Evolutionary conservation across 768 basidiomycete species (phyloP).

Genomic region (Leccinum variicolor): DNA sequence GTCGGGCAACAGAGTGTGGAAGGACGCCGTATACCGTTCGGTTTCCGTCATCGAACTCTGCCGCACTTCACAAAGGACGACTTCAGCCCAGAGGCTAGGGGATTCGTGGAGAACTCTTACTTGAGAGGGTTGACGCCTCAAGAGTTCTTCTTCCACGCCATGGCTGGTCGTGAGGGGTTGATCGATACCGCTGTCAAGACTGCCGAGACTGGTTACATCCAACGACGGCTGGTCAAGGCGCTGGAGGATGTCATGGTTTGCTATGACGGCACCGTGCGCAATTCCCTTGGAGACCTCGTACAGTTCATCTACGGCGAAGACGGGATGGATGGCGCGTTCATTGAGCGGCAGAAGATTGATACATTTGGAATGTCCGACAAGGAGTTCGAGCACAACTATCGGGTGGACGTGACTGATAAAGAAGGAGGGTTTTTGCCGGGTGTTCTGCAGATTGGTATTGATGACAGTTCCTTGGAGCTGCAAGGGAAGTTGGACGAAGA

Average conservation of each 20-base stretch:
- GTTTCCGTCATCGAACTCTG: slow-evolving; percentile 93
- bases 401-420: slow-evolving; percentile 91
- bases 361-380: slow-evolving; percentile 78
- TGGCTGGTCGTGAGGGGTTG: slow-evolving; percentile 98
- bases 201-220: slow-evolving; percentile 98
- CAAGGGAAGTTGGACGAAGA: slow-evolving; percentile 85
- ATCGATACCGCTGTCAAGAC: slow-evolving; percentile 99
- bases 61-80: slow-evolving; percentile 99
- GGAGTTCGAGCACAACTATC: slow-evolving; percentile 88
- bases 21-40: slow-evolving; percentile 97
- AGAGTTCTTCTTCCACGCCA: slow-evolving; percentile 99
- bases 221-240: slow-evolving; percentile 96
- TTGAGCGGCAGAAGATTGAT: slow-evolving; percentile 93
- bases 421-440: slow-evolving; percentile 75
- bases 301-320: slow-evolving; percentile 99
- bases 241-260: slow-evolving; percentile 96
- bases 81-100: slow-evolving; percentile 95
- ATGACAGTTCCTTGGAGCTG: slow-evolving; percentile 77
- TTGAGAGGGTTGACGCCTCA: slow-evolving; percentile 94
- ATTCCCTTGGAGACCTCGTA: slow-evolving; percentile 93
- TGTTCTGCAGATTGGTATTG: slow-evolving; percentile 82
- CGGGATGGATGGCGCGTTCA: slow-evolving; percentile 97
- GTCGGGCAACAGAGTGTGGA: slow-evolving; percentile 99
- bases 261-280: slow-evolving; percentile 97
- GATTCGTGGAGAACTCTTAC: slow-evolving; percentile 99